A percentile compares a stretch with the other conserved stretches of the same genome.
phyloP scores from a whole-genome alignment of 306 rosid genomes.

The Prunus mume region DNA sequence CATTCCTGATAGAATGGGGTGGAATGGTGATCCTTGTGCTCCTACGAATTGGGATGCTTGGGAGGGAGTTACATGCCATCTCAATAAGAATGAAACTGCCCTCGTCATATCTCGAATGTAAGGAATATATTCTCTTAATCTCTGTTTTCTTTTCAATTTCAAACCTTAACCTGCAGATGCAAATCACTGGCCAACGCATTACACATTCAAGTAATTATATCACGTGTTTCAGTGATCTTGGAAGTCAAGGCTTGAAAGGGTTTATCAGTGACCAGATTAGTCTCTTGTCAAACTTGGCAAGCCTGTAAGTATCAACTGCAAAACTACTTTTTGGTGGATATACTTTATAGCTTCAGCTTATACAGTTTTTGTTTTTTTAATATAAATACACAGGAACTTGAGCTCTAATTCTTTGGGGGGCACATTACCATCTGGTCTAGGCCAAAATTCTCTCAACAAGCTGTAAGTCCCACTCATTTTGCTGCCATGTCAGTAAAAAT shows the following conservation, averaged over 20 bases:
- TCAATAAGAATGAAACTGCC: slow-evolving; percentile 48
- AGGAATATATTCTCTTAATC: slow-evolving; percentile 29
- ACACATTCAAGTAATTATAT: background rate
- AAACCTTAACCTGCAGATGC: background rate
- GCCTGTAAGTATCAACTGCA: slow-evolving; percentile 84
- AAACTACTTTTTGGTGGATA: background rate
- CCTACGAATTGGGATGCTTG: slow-evolving; percentile 97
- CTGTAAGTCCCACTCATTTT: slow-evolving; percentile 59
- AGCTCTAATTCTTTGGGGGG: slow-evolving; percentile 77
- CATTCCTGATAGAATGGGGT: slow-evolving; percentile 94
- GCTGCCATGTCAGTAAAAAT: slow-evolving; percentile 5
- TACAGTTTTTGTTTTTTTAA: background rate
- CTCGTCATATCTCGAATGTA: slow-evolving; percentile 85
- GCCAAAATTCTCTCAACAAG: slow-evolving; percentile 59
- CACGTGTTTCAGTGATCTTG: slow-evolving; percentile 69
- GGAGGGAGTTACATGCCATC: slow-evolving; percentile 94
- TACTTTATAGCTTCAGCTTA: background rate
- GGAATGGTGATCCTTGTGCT: slow-evolving; percentile 99
- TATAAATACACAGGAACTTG: slow-evolving; percentile 58
- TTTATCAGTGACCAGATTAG: slow-evolving; percentile 69
- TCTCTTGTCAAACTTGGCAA: slow-evolving; percentile 85
- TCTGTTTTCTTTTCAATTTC: too few species aligned
- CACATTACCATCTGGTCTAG: slow-evolving; percentile 60
- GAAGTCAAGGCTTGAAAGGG: slow-evolving; percentile 96
- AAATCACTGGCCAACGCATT: background rate